Percentiles rank a stretch among this genome's conserved stretches.
Conservation (phyloP, 768 basidiomycete species). For the Agrocybe praecox region DNA sequence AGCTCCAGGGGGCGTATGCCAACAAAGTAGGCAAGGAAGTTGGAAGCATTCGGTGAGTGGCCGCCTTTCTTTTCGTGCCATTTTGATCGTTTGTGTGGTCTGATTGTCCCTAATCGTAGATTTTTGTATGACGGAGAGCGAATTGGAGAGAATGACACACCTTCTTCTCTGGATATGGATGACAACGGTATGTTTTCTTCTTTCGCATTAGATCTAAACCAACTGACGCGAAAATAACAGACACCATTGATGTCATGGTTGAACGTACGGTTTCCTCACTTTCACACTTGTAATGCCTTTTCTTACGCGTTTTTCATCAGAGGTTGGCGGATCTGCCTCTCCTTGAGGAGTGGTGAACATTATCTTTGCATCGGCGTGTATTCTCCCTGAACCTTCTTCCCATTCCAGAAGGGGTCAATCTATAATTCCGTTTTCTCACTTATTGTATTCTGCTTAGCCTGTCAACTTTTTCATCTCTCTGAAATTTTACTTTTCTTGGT, state of each 20-base stretch:
- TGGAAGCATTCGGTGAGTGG: slow-evolving; percentile 77
- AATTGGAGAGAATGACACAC: slow-evolving; percentile 90
- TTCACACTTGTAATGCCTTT: neutral
- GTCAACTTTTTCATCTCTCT: neutral
- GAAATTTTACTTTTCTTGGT: neutral
- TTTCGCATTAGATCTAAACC: neutral
- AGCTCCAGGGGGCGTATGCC: slow-evolving; percentile 92
- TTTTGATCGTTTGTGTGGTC: slow-evolving; percentile 5
- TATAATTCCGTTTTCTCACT: slow-evolving; percentile 5
- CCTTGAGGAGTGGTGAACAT: slow-evolving; percentile 10
- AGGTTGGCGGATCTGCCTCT: slow-evolving; percentile 45
- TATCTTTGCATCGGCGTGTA: slow-evolving; percentile 11
- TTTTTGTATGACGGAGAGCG: slow-evolving; percentile 90
- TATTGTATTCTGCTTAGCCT: slow-evolving; percentile 9
- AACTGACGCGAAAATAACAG: slow-evolving; percentile 34
- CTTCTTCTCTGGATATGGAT: slow-evolving; percentile 83
- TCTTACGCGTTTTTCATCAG: slow-evolving; percentile 25
- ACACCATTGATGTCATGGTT: slow-evolving; percentile 96
- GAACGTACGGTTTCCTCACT: slow-evolving; percentile 58
- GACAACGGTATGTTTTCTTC: slow-evolving; percentile 64
- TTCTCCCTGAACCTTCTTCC: slow-evolving; percentile 10
- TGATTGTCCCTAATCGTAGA: slow-evolving; percentile 37
- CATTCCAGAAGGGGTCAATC: neutral
- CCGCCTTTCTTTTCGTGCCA: slow-evolving; percentile 1
- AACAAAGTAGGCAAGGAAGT: slow-evolving; percentile 92